A percentile compares a stretch with the other conserved stretches of the same genome.
phyloP scores from a whole-genome alignment of 2,329 filamentous ascomycete species.

The Fusarium anguioides region DNA sequence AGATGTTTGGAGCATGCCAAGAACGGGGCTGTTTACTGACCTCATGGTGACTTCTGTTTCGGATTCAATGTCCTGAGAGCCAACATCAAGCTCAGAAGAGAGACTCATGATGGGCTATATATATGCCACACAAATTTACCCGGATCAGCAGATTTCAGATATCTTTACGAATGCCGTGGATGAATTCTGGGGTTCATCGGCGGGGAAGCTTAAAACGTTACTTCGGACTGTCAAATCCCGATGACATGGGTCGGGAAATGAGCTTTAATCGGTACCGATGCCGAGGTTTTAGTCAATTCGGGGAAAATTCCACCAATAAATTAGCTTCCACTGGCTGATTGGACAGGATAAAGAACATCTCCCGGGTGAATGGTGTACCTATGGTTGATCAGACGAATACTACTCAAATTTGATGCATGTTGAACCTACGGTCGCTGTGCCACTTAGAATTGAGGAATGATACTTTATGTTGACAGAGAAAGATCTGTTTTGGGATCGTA shows the following conservation, averaged over 20 bases:
- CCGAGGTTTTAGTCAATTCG: background rate
- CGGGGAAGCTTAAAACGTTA: constrained; percentile 5
- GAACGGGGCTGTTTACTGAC: background rate
- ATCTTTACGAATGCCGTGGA: background rate
- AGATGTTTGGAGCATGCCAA: accelerated
- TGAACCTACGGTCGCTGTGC: background rate
- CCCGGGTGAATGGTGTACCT: background rate
- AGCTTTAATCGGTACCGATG: background rate
- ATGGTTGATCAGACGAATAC: background rate
- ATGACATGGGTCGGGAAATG: background rate
- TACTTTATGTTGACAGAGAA: too few relatives aligned
- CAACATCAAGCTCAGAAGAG: accelerated
- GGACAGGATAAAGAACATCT: background rate
- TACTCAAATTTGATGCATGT: background rate
- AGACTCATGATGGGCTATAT: background rate
- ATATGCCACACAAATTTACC: background rate
- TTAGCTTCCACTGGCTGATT: accelerated
- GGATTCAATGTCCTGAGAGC: background rate
- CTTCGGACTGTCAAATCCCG: background rate
- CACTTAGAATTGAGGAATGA: too few relatives aligned
- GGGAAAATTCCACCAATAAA: constrained; percentile 10
- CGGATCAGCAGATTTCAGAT: background rate
- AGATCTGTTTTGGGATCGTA: too few relatives aligned
- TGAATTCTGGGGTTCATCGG: constrained; percentile 2
- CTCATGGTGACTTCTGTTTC: background rate